A percentile compares a stretch with the other conserved stretches of the same genome.
Evolutionary conservation across 2,329 filamentous ascomycete species (phyloP).

Genomic region (Botrytis sinoallii): DNA sequence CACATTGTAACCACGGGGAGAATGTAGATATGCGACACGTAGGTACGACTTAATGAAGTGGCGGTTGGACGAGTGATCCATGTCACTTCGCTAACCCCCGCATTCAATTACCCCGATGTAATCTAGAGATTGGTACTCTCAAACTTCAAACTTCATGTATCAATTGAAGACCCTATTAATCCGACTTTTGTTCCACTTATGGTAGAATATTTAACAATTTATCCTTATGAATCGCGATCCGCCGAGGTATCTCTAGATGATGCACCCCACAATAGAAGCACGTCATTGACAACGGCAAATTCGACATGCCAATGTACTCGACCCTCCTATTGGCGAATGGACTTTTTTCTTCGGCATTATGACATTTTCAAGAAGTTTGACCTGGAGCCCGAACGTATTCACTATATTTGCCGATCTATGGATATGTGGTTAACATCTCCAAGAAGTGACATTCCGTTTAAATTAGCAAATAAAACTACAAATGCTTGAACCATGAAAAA

Average conservation of each 20-base stretch:
- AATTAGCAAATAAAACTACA: neutral
- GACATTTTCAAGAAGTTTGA: neutral
- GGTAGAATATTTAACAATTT: neutral
- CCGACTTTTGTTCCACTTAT: neutral
- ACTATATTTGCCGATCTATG: neutral
- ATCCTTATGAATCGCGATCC: neutral
- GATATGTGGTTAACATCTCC: neutral
- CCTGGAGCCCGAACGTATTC: neutral
- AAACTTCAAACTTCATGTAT: neutral
- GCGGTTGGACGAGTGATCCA: neutral
- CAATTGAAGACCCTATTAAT: neutral
- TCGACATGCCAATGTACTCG: neutral
- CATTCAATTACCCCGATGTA: neutral
- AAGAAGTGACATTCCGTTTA: too few species aligned
- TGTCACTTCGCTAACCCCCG: neutral
- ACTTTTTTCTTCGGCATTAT: neutral
- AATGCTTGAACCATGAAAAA: neutral
- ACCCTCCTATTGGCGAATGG: neutral
- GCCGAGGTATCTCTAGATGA: neutral
- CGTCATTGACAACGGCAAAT: neutral
- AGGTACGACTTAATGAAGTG: neutral
- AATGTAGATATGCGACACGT: neutral
- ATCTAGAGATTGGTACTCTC: neutral
- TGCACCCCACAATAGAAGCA: slow-evolving; percentile 6
- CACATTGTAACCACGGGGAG: neutral